These are phyloP conservation scores for Coelastrella sp. DNA, from an alignment of 139 green algal genomes.

Conservation along the genomic window DNA sequence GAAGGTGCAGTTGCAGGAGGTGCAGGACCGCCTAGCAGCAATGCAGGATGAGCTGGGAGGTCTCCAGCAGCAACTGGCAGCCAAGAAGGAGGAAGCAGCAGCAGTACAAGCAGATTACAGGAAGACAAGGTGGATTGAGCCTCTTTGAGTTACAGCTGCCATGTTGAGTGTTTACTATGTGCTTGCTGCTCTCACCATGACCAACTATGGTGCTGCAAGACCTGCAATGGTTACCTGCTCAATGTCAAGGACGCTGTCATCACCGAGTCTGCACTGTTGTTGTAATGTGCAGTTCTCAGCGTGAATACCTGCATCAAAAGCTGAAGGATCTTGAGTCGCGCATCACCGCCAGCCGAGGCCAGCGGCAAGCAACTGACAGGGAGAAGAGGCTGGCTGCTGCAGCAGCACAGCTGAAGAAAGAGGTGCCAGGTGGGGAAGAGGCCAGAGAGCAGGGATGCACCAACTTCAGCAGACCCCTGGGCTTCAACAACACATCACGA, in stretches of 20 bases:
- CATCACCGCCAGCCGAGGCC: constrained; percentile 77
- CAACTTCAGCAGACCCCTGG: no score
- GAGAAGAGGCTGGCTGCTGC: constrained; percentile 69
- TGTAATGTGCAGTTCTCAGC: constrained; percentile 40
- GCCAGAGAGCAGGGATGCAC: not conserved
- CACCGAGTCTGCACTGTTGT: not conserved
- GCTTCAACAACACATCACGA: no score
- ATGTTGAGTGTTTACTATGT: no score
- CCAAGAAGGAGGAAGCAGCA: constrained; percentile 46
- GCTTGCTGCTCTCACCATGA: no score
- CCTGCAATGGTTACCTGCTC: no score
- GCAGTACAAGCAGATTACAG: constrained; percentile 49
- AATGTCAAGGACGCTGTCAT: not conserved
- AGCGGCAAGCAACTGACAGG: constrained; percentile 75
- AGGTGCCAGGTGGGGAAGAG: constrained; percentile 61
- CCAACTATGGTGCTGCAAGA: no score
- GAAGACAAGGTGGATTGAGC: constrained; percentile 40
- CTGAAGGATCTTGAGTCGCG: constrained; percentile 73
- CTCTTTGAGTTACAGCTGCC: no score
- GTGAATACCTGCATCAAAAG: constrained; percentile 64
- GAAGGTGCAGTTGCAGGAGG: not conserved
- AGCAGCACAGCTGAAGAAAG: constrained; percentile 74
- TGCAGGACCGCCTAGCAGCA: constrained; percentile 14
- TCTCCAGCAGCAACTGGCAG: constrained; percentile 52
- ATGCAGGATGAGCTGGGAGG: constrained; percentile 37